These are phyloP conservation scores for Aegilops umbellulata DNA, from an alignment of 176 grass and related monocot genomes.

Conservation along the genomic window DNA sequence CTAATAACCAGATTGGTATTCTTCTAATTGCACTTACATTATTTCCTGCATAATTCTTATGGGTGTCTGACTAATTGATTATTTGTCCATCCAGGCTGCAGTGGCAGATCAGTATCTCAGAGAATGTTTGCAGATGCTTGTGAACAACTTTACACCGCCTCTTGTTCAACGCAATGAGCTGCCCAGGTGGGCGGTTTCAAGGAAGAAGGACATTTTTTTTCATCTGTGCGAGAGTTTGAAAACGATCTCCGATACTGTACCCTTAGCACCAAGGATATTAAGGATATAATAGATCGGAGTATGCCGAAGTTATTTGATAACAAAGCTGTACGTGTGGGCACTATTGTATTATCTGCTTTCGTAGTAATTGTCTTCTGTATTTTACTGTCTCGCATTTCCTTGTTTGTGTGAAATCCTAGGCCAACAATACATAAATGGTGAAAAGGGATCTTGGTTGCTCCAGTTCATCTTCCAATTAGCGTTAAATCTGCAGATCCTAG, in stretches of 20 bases:
- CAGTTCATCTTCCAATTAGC: not conserved
- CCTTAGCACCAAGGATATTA: slow-evolving; percentile 47
- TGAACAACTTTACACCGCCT: slow-evolving; percentile 48
- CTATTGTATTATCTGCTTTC: not conserved
- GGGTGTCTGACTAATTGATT: slow-evolving; percentile 15
- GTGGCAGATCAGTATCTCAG: slow-evolving; percentile 48
- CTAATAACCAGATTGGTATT: slow-evolving; percentile 69
- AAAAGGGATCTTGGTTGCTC: not conserved
- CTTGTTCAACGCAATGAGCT: not conserved
- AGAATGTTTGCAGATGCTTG: slow-evolving; percentile 55
- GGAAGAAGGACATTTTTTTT: slow-evolving; percentile 39
- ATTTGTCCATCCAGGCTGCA: slow-evolving; percentile 36
- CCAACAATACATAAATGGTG: not conserved
- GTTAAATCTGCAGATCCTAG: not conserved
- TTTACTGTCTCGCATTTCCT: not conserved
- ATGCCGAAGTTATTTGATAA: slow-evolving; percentile 48
- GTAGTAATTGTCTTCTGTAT: not conserved
- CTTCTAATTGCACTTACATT: not conserved
- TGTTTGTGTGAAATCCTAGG: not conserved
- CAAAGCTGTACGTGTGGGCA: slow-evolving; percentile 43
- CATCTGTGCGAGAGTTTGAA: slow-evolving; percentile 35
- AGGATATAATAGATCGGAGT: slow-evolving; percentile 54
- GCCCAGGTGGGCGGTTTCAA: slow-evolving; percentile 16
- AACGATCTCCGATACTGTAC: slow-evolving; percentile 37
- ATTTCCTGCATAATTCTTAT: not conserved